Evolutionary conservation across 306 rosid genomes (phyloP), one percentile per base, ranked within the genome.

Genomic region (Quercus variabilis): DNA sequence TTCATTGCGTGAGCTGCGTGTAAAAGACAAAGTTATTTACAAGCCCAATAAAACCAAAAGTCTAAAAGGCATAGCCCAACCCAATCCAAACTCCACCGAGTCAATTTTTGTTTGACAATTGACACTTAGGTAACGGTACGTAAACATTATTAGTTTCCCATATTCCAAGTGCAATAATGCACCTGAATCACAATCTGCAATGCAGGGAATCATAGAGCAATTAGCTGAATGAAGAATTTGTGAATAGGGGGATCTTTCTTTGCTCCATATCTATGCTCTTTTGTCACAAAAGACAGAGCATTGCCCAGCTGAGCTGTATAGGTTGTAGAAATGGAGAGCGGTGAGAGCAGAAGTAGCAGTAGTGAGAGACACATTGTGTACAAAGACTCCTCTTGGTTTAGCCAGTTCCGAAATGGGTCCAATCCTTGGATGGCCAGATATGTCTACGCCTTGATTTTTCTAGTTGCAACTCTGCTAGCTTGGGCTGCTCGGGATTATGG

Each of bases 341-440:
- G 76, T 26, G 80, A 75, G 62, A 74, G 51, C 79, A 81, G 60
- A 2, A 70, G 75, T 59, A 54, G 81, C 56, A 70, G 75, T 59
- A 54, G 79, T 60, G 87, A 82, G 65, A 76, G 77, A 49, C 71
- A 60, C 60, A 52, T 3, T 46, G 6, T 73, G 13, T 25, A 55
- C 43, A 82, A 86, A 74, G 73, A 78, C 25, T 86, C 87, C 69
- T 88, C 94, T 46, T 91, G 97, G 92, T 87, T 69, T 33, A 55
- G 73, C 76, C 97, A 92, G 80, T 91, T 96, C 84, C 81, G 85
- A 55, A 93, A 91, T 87, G 92, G 83, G 33, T 91, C 93, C 2
- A 96, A 96, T 92, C 98, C 97, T 13, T 89, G 90, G 96, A 89
- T 96, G 92, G 99, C 99, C 49, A 93, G 99, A 91, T 96, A 93